Evolutionary conservation across 768 basidiomycete genomes (phyloP), one percentile per base, ranked within the genome.

Genomic region (Kwoniella newhampshirensis): DNA sequence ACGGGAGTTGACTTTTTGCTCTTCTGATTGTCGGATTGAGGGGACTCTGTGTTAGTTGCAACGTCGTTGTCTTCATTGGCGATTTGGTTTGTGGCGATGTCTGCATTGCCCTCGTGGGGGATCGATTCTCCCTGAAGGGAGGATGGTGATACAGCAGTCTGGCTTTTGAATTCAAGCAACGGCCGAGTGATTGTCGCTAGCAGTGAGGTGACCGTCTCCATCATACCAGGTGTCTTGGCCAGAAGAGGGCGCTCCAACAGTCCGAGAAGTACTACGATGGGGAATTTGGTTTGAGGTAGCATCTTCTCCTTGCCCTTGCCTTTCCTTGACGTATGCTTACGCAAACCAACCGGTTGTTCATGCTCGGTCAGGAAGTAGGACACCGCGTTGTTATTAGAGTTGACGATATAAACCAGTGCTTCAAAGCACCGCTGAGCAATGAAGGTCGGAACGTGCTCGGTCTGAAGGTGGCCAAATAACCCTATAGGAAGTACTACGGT

Each of bases 331-430:
- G 63, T 48, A 4, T 61, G 52, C 32, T 59, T 71, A 36, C 57
- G 66, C 15, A 93, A 81, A 42, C 87, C 87, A n/a, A 81, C 81
- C 5, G 88, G 86, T 30, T 91, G 80, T 63, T 99, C 96, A 64
- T 97, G 91, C 76, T 99, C 96, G 0, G 86, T 89, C 58, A 99
- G 81, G 84, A 99, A 98, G 82, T 93, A 98, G 17, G 90, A 77
- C 0, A 92, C 87, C 0, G 89, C 88, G 17, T 83, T 75, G 57
- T 91, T 87, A 73, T 96, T 98, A 21, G 85, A 81, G 54, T 81
- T 83, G 74, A 96, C 92, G 63, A 98, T 90, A 73, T 84, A 89
- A 0, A 85, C 85, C 68, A 99, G 79, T 2, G 88, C 89, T 71
- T 99, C 96, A 15, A 99, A 82, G 66, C 91, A 94, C 26, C 94